Evolutionary conservation across 768 basidiomycete genomes (phyloP), one percentile per base, ranked within the genome.

Genomic region (Lyophyllum decastes): DNA sequence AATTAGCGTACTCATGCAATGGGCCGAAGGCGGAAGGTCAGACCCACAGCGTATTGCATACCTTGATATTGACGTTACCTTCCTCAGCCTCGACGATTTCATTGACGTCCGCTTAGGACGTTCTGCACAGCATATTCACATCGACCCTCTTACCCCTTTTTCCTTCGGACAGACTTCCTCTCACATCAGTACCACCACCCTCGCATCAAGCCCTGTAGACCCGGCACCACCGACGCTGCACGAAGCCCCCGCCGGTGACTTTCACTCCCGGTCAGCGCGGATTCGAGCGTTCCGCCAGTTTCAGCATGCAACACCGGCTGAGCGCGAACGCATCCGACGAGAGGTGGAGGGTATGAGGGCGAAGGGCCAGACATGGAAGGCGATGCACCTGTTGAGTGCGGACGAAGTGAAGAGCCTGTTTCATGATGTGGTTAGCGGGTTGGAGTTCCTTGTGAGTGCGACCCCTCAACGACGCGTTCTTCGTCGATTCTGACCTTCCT

Each of bases 1-100:
- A 26, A n/a, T 9, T 22, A 94, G 92, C 62, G 86, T 94, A 10
- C 75, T 95, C 22, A 95, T 95, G 94, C 91, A 94, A 76, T 95
- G 90, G 90, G 93, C 93, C 0, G 92, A 95, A 78, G 91, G 88
- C 7, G 93, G 93, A 61, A 86, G 84, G 83, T 81, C 54, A 45
- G 56, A 11, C 21, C 52, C 27, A 6, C 6, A 41, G 27, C n/a
- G 45, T 14, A 33, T 33, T 16, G 12, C n/a, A 35, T 51, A 21
- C 53, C 43, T 59, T n/a, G 41, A 11, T 26, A 19, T 41, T 57
- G 25, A 26, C 43, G 49, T 44, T 43, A 17, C 17, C 17, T 2
- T 7, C 52, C 11, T n/a, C 56, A 90, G 88, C 65, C 76, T 92
- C 26, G 93, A 95, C 63, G 92, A 94, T 69, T 87, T 92, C 72